Percentiles rank a stretch among this genome's conserved stretches.
Conservation (phyloP, 768 basidiomycete genomes). For the Pleurotus djamor region DNA sequence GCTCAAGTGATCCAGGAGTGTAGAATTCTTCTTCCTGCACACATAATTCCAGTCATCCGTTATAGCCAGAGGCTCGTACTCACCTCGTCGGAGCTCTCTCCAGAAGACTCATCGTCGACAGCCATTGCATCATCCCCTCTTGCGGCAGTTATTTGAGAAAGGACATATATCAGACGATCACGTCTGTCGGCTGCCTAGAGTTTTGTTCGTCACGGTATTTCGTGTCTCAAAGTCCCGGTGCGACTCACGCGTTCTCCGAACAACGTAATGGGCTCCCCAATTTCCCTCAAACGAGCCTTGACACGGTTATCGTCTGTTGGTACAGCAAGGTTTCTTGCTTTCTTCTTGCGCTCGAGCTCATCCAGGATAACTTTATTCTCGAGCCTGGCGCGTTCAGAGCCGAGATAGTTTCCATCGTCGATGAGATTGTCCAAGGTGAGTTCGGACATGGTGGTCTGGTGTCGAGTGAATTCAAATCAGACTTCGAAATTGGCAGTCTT, state of each 20-base stretch:
- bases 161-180: constrained; percentile 91
- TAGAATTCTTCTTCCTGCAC: constrained; percentile 92
- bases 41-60: constrained; percentile 8
- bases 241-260: constrained; percentile 95
- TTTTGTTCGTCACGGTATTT: constrained; percentile 12
- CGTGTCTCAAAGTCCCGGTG: neutral
- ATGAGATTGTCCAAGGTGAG: constrained; percentile 73
- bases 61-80: constrained; percentile 12
- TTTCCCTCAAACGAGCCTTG: constrained; percentile 83
- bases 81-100: constrained; percentile 78
- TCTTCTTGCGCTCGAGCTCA: constrained; percentile 98
- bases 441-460: constrained; percentile 53
- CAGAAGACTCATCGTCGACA: constrained; percentile 67
- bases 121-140: constrained; percentile 79
- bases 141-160: constrained; percentile 91
- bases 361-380: constrained; percentile 89
- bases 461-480: too few species aligned
- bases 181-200: constrained; percentile 91
- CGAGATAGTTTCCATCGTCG: constrained; percentile 76
- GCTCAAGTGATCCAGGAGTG: constrained; percentile 83
- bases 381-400: constrained; percentile 69
- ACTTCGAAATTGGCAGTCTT: too few species aligned
- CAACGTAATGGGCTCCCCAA: constrained; percentile 95
- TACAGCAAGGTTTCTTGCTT: constrained; percentile 88
- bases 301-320: constrained; percentile 97